Evolutionary conservation across 495 filamentous ascomycete genomes (phyloP), one percentile per base, ranked within the genome.

Genomic region (Xanthoparmelia taractica): DNA sequence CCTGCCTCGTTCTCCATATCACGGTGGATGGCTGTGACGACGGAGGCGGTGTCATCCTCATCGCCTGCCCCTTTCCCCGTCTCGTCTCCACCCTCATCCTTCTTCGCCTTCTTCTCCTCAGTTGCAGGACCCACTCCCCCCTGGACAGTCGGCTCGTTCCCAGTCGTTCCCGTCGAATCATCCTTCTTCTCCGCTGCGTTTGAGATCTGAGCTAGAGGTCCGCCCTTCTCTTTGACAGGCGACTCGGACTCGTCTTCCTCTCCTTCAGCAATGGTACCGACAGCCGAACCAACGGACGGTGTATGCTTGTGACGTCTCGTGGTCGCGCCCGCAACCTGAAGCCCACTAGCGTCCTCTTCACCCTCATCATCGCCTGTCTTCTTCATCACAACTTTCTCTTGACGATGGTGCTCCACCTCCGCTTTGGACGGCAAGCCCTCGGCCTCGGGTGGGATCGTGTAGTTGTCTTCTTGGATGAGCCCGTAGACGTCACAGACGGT

Each of bases 401-500:
- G 54, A 52, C 57, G 41, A 48, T 61, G 48, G 29, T 36, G 45
- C 37, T 61, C 59, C 6, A 33, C 33, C 25, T 66, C 61, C 37
- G 65, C 67, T 40, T 59, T 59, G 18, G 64, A 65, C 27, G 33
- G 34, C 29, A 60, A 25, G 11, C 91, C 93, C 71, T 97, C 94
- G 4, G 95, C 95, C 71, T 97, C 92, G 17, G 87, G 83, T 2
- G 94, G 93, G 58, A 98, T 85, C 48, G 95, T 97, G 74, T 96
- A 96, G 71, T 92, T 96, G 72, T 97, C 94, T 60, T 90, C 84
- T 3, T 90, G 91, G 54, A 98, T 87, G 36, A 97, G 82, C 47
- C 84, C 82, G 73, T 96, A 97, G 67, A 84, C 80, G 69, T 97
- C 94, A 69, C 92, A 96, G 37, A 97, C 92, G 0, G 87, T 95